Base-by-base conservation (phyloP, 495 filamentous ascomycete species). In the Parathielavia appendiculata region DNA sequence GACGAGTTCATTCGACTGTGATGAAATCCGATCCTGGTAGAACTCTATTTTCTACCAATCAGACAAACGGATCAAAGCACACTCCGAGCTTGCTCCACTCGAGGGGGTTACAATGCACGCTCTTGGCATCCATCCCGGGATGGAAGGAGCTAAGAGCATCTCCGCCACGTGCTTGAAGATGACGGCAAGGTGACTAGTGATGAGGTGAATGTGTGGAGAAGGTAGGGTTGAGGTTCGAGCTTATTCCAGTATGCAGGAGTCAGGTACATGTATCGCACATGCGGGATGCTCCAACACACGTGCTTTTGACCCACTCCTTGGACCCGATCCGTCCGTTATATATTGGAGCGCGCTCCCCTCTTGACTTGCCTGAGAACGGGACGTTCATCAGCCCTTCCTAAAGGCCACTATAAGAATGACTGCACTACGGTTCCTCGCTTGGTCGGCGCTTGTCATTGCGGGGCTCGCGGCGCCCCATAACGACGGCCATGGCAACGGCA, bases 391-490 rank as follows among this genome's bases (percentile, higher is more conserved):
- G 2, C 35, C 1, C 10, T 14, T 9, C 8, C 10, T 2, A 9
- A 3, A 38, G 2, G 9, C 35, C 2, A 38, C 10, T 10, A 1
- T 22, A 5, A 34, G 5, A 49, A 44, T 54, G 51, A n/a, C 36
- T 7, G 17, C 23, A 35, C 3, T 56, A 2, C 41, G 30, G 12
- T 38, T 47, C 10, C 32, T 56, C 8, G 36, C 36, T 4, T 46
- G 30, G 53, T 23, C 41, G 53, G 17, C 30, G 13, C n/a, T 56
- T 10, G 13, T 26, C n/a, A 11, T 35, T n/a, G 19, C 60, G 12
- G 59, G 54, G 32, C 56, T 70, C 3, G 65, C 65, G 17, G 66
- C 61, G 46, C 59, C 61, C 46, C 61, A 57, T 41, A 16, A 40
- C 26, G 48, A 30, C 13, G 39, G 57, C 54, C 20, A 59, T 51